A percentile compares a stretch with the other conserved stretches of the same genome.
phyloP scores from a whole-genome alignment of 108 stramenopile species.

The Cyclotella kingstonii region DNA sequence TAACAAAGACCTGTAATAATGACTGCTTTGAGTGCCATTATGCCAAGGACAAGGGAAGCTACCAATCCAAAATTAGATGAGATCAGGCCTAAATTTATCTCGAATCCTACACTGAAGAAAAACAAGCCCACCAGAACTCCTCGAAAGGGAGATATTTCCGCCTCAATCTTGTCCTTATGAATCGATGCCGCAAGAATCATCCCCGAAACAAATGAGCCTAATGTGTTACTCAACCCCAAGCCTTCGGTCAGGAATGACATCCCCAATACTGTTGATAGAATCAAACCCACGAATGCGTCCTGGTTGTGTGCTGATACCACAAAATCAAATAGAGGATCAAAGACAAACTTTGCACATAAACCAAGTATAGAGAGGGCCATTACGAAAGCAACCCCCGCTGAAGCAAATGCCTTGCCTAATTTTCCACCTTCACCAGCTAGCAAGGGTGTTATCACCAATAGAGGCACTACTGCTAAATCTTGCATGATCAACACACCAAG shows the following conservation, averaged over 20 bases:
- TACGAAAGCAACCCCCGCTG: conserved; percentile 75
- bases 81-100: conserved; percentile 85
- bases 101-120: conserved; percentile 95
- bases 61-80: conserved; percentile 60
- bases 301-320: conserved; percentile 74
- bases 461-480: conserved; percentile 92
- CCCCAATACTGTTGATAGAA: conserved; percentile 77
- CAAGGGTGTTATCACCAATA: conserved; percentile 87
- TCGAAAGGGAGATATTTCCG: conserved; percentile 81
- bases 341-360: conserved; percentile 69
- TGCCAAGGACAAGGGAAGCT: conserved; percentile 63
- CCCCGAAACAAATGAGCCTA: conserved; percentile 92
- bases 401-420: conserved; percentile 59
- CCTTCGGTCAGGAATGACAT: conserved; percentile 93
- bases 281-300: conserved; percentile 89
- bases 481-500: conserved; percentile 91
- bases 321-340: conserved; percentile 74
- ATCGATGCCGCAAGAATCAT: conserved; percentile 83
- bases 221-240: conserved; percentile 89
- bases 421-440: conserved; percentile 72
- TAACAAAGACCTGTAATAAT: conserved; percentile 61
- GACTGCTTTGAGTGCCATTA: conserved; percentile 75
- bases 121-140: conserved; percentile 93
- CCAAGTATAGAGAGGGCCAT: conserved; percentile 74
- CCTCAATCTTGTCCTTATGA: conserved; percentile 83